A percentile compares a stretch with the other conserved stretches of the same genome.
phyloP scores from a whole-genome alignment of 163 green algal species.

The Scenedesmus sp. region DNA sequence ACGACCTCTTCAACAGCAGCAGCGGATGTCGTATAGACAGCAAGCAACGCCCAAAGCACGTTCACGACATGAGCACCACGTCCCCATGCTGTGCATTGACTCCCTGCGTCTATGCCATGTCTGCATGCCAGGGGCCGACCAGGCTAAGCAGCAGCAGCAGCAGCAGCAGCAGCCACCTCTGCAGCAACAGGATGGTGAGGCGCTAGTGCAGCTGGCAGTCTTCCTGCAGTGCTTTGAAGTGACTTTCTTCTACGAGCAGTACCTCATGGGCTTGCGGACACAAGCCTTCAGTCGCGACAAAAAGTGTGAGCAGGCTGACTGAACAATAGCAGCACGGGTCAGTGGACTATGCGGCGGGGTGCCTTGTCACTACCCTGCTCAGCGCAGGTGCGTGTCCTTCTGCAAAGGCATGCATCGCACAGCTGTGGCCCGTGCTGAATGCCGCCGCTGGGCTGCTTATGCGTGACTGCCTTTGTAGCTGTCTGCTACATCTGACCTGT shows the following conservation, averaged over 20 bases:
- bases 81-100: background rate
- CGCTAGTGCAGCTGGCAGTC: slow-evolving; percentile 7
- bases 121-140: background rate
- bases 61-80: no score
- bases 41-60: background rate
- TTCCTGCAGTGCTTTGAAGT: slow-evolving; percentile 50
- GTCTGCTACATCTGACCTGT: background rate
- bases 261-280: background rate
- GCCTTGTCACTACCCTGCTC: background rate
- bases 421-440: no score
- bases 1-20: no score
- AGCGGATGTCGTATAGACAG: background rate
- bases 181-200: background rate
- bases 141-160: slow-evolving; percentile 28
- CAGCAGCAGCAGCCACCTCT: background rate
- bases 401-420: background rate
- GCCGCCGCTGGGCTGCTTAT: background rate
- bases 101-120: background rate
- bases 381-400: background rate
- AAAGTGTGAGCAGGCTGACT: slow-evolving; percentile 20
- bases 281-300: slow-evolving; percentile 20
- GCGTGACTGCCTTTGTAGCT: background rate
- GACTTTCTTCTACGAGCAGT: slow-evolving; percentile 30
- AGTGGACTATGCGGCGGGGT: background rate
- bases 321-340: background rate